A percentile compares a stretch with the other conserved stretches of the same genome.
Conservation (phyloP, 805 yeast species). For the Ogataea paradorogensis region DNA sequence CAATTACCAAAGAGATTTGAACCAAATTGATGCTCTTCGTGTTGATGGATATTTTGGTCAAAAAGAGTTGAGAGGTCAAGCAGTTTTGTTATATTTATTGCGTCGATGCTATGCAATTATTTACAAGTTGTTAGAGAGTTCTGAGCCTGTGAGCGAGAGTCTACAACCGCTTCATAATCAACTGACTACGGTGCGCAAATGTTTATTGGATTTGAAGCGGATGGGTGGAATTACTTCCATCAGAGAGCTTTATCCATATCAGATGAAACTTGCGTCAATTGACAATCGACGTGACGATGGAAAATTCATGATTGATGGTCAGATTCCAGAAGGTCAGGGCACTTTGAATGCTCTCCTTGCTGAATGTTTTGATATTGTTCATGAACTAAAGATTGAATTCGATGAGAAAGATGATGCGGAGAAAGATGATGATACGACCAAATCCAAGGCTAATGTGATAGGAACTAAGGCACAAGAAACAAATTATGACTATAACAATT, state of each 20-base stretch:
- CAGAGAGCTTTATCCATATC: constrained; percentile 93
- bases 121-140: constrained; percentile 82
- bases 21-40: constrained; percentile 70
- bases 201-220: constrained; percentile 83
- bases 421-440: constrained; percentile 29
- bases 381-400: constrained; percentile 84
- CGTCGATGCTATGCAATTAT: constrained; percentile 90
- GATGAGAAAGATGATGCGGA: constrained; percentile 53
- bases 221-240: constrained; percentile 87
- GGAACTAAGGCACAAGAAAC: constrained; percentile 37
- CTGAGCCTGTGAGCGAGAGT: constrained; percentile 95
- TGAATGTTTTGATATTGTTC: constrained; percentile 90
- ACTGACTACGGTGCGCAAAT: constrained; percentile 84
- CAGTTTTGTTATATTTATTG: constrained; percentile 67
- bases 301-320: constrained; percentile 80
- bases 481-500: constrained; percentile 35
- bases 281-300: constrained; percentile 90
- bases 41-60: constrained; percentile 54
- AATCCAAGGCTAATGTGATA: constrained; percentile 33
- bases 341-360: constrained; percentile 86
- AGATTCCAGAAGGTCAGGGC: constrained; percentile 98
- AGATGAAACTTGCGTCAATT: constrained; percentile 85
- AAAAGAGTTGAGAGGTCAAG: constrained; percentile 49
- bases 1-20: constrained; percentile 71
- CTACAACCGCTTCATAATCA: constrained; percentile 93